A percentile compares a stretch with the other conserved stretches of the same genome.
phyloP scores from a whole-genome alignment of 2,329 filamentous ascomycete genomes.

The Cercospora brassicicola region DNA sequence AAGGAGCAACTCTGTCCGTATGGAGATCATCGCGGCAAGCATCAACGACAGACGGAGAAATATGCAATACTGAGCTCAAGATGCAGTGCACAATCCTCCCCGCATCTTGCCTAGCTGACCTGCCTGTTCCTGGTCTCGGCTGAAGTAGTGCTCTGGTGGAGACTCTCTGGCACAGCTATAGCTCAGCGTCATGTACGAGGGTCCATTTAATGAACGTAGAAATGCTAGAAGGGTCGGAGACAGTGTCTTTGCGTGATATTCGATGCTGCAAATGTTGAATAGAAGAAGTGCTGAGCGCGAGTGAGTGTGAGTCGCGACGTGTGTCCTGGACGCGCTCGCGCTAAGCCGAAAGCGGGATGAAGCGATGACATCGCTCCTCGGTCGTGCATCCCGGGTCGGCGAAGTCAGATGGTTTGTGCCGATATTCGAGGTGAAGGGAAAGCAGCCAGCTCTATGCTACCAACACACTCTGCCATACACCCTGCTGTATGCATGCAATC shows the following conservation, averaged over 20 bases:
- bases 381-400: not conserved
- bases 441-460: constrained; percentile 3
- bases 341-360: not conserved
- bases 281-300: not conserved
- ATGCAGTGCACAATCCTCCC: constrained; percentile 5
- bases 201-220: not conserved
- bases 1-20: constrained; percentile 9
- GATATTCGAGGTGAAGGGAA: constrained; percentile 4
- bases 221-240: not conserved
- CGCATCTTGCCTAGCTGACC: constrained; percentile 16
- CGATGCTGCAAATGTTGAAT: not conserved
- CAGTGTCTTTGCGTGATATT: not conserved
- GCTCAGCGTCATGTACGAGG: not conserved
- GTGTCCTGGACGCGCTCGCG: not conserved
- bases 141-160: constrained; percentile 14
- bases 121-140: constrained; percentile 18
- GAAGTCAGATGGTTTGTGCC: constrained; percentile 1
- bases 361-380: constrained; percentile 4
- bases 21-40: not conserved
- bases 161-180: not conserved
- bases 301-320: not conserved
- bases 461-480: not conserved
- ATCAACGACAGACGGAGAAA: constrained; percentile 16
- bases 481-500: not conserved
- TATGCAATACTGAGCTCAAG: constrained; percentile 8